phyloP scores from a whole-genome alignment of 108 stramenopile species.

The Nannochloropsis granulata region DNA sequence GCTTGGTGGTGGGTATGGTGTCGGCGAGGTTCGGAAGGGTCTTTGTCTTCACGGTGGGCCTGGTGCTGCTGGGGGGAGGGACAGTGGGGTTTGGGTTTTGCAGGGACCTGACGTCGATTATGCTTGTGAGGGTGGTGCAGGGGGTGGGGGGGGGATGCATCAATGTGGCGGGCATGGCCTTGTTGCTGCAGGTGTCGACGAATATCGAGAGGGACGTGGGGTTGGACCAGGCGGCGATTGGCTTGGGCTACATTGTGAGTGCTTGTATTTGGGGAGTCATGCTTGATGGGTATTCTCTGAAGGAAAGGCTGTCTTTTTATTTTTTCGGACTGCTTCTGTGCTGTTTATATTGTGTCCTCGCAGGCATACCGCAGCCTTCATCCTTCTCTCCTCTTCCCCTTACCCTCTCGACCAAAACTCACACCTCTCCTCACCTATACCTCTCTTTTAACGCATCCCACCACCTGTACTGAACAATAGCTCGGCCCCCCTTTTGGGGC shows the following conservation, averaged over 20 bases:
- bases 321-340: background rate
- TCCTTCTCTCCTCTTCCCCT: background rate
- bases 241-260: background rate
- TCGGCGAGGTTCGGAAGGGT: background rate
- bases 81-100: background rate
- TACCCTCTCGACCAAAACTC: background rate
- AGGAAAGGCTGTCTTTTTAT: background rate
- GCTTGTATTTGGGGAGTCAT: background rate
- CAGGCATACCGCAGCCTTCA: background rate
- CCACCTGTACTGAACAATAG: background rate
- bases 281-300: background rate
- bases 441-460: background rate
- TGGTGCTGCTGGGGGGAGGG: background rate
- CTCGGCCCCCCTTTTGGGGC: background rate
- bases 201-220: background rate
- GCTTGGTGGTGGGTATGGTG: background rate
- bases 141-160: background rate
- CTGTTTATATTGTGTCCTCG: background rate
- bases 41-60: background rate
- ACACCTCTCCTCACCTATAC: too few relatives aligned
- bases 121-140: background rate
- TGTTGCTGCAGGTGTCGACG: background rate
- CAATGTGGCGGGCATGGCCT: background rate
- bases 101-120: background rate
- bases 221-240: background rate